Evolutionary conservation across 805 yeast species (phyloP).

Genomic region (Ogataea nitratoaversa): DNA sequence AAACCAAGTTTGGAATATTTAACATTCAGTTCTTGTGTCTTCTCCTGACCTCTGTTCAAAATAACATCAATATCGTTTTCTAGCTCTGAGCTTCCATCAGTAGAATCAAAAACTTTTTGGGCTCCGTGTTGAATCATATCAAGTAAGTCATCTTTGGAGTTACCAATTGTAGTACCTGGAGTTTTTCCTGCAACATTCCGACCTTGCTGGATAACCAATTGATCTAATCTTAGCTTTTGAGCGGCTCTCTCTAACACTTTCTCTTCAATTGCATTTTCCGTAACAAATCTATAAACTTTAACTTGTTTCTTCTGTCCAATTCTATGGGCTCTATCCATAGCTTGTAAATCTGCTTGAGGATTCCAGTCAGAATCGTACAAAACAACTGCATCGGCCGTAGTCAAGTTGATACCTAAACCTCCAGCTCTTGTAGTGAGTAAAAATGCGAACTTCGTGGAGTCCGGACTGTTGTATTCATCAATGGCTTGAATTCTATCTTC

Average conservation of each 20-base stretch:
- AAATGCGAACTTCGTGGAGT: slow-evolving; percentile 77
- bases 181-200: slow-evolving; percentile 44
- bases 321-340: slow-evolving; percentile 97
- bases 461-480: slow-evolving; percentile 84
- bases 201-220: slow-evolving; percentile 93
- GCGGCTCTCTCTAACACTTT: slow-evolving; percentile 95
- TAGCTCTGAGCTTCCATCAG: slow-evolving; percentile 19
- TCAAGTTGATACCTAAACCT: slow-evolving; percentile 90
- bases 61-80: slow-evolving; percentile 82
- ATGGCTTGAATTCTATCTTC: slow-evolving; percentile 90
- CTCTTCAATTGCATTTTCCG: slow-evolving; percentile 95
- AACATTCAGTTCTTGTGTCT: slow-evolving; percentile 72
- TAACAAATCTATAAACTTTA: slow-evolving; percentile 84
- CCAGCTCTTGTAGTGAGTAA: slow-evolving; percentile 94
- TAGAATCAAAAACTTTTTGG: slow-evolving; percentile 67
- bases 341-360: slow-evolving; percentile 96
- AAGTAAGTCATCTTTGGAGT: slow-evolving; percentile 75
- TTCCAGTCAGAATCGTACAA: slow-evolving; percentile 95
- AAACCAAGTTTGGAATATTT: slow-evolving; percentile 83
- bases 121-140: slow-evolving; percentile 99
- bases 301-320: slow-evolving; percentile 97
- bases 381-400: slow-evolving; percentile 87
- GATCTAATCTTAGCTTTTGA: slow-evolving; percentile 87
- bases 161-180: slow-evolving; percentile 43
- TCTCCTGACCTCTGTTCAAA: slow-evolving; percentile 73